A percentile compares a stretch with the other conserved stretches of the same genome.
Conservation (phyloP, 805 yeast genomes). For the Vanderwaltozyma tropicalis region DNA sequence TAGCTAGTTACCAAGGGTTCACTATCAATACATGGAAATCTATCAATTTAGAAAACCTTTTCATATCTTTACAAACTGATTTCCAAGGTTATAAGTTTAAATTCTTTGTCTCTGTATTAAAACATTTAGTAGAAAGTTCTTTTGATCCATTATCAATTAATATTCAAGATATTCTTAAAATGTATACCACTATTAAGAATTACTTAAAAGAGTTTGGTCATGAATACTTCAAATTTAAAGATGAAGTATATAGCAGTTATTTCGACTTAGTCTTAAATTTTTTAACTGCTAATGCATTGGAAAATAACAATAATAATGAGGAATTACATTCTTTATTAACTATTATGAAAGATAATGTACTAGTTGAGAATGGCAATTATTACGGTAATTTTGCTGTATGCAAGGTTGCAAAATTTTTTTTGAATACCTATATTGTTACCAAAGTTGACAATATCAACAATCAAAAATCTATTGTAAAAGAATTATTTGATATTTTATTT, state of each 20-base stretch:
- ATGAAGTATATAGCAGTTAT: constrained; percentile 19
- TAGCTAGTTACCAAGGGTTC: constrained; percentile 14
- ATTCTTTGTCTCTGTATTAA: constrained; percentile 21
- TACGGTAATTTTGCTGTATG: constrained; percentile 15
- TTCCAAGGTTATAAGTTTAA: constrained; percentile 21
- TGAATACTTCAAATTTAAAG: constrained; percentile 23
- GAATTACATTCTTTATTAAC: constrained; percentile 12
- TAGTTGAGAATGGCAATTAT: constrained; percentile 21
- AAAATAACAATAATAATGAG: neutral
- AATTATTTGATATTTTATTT: constrained; percentile 26
- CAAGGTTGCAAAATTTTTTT: constrained; percentile 10
- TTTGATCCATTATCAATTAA: constrained; percentile 2
- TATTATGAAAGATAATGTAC: constrained; percentile 12
- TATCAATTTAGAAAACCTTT: neutral
- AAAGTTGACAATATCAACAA: neutral
- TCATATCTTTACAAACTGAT: neutral
- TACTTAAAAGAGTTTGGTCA: constrained; percentile 1
- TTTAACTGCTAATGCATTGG: constrained; percentile 13
- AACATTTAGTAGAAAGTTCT: constrained; percentile 7
- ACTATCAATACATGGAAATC: constrained; percentile 19
- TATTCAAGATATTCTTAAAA: constrained; percentile 7
- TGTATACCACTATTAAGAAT: constrained; percentile 9
- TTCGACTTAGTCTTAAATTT: constrained; percentile 16
- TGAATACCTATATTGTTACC: constrained; percentile 7
- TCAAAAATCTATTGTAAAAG: neutral